Conservation (phyloP, 768 basidiomycete genomes). For the Panus rudis region DNA sequence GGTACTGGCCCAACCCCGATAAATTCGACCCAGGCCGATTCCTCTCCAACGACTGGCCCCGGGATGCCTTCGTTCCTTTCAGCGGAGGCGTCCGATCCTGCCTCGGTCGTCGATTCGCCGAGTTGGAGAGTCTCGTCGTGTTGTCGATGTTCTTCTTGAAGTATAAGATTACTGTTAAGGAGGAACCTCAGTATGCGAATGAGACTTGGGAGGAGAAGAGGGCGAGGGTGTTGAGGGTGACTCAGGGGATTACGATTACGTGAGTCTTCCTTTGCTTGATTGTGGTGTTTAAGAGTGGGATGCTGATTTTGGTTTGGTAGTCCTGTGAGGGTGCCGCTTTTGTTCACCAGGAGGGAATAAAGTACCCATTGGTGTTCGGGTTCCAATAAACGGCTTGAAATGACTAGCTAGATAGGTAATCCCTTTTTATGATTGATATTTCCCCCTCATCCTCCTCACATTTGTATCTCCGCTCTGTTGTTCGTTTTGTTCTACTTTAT, state of each 20-base stretch:
- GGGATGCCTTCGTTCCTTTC: slow-evolving; percentile 51
- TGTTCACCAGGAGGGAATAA: slow-evolving; percentile 13
- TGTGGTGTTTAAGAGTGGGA: neutral
- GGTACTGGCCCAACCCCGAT: slow-evolving; percentile 32
- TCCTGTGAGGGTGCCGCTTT: slow-evolving; percentile 15
- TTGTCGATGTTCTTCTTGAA: slow-evolving; percentile 40
- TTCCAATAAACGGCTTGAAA: too few species aligned
- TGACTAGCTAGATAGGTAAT: too few species aligned
- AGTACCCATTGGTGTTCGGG: too few species aligned
- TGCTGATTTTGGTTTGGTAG: slow-evolving; percentile 3
- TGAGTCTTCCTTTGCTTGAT: slow-evolving; percentile 10
- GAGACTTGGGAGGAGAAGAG: slow-evolving; percentile 43
- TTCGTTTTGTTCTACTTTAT: too few species aligned
- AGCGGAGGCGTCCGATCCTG: slow-evolving; percentile 40
- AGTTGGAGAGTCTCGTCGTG: slow-evolving; percentile 43
- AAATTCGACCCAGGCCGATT: slow-evolving; percentile 37
- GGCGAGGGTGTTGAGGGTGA: slow-evolving; percentile 15
- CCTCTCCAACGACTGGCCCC: slow-evolving; percentile 40
- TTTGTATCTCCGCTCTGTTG: too few species aligned
- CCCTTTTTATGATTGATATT: too few species aligned
- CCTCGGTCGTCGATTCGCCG: slow-evolving; percentile 27
- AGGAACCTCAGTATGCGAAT: slow-evolving; percentile 27
- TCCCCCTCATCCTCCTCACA: too few species aligned
- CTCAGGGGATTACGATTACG: slow-evolving; percentile 17
- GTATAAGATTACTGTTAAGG: slow-evolving; percentile 34